Percentiles rank a stretch among this genome's conserved stretches.
Conservation (phyloP, 2,329 filamentous ascomycete species). For the Claviceps citrina region DNA sequence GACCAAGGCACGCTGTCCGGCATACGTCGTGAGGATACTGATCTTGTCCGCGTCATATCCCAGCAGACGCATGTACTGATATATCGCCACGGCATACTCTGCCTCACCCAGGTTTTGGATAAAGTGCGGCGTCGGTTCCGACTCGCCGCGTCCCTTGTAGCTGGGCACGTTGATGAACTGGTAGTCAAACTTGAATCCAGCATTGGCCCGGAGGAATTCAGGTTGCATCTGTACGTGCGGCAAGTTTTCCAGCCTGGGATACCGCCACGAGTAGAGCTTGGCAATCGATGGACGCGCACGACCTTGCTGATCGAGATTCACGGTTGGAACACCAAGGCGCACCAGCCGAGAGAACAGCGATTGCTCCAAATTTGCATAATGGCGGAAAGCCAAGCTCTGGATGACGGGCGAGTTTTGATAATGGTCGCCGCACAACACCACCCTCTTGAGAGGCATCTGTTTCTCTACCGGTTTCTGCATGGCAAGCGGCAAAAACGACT, state of each 20-base stretch:
- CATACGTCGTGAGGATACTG: conserved; percentile 83
- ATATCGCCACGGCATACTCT: conserved; percentile 90
- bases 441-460: conserved; percentile 62
- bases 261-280: conserved; percentile 85
- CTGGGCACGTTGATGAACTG: conserved; percentile 93
- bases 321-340: conserved; percentile 78
- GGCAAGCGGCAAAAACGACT: conserved; percentile 90
- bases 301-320: conserved; percentile 84
- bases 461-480: conserved; percentile 68
- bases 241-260: conserved; percentile 64
- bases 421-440: conserved; percentile 89
- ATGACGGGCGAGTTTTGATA: conserved; percentile 93
- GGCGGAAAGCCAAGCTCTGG: conserved; percentile 82
- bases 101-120: conserved; percentile 94
- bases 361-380: conserved; percentile 92
- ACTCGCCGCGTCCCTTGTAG: conserved; percentile 80
- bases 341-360: conserved; percentile 85
- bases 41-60: conserved; percentile 78
- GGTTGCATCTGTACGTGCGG: conserved; percentile 51
- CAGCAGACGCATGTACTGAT: conserved; percentile 91
- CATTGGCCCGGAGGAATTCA: conserved; percentile 71
- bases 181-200: conserved; percentile 85
- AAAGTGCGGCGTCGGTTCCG: conserved; percentile 83
- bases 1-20: conserved; percentile 78
- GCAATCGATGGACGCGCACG: conserved; percentile 78